These are phyloP conservation scores for Taiozyma sp. DNA, from an alignment of 1,139 yeast genomes.

Conservation along the genomic window DNA sequence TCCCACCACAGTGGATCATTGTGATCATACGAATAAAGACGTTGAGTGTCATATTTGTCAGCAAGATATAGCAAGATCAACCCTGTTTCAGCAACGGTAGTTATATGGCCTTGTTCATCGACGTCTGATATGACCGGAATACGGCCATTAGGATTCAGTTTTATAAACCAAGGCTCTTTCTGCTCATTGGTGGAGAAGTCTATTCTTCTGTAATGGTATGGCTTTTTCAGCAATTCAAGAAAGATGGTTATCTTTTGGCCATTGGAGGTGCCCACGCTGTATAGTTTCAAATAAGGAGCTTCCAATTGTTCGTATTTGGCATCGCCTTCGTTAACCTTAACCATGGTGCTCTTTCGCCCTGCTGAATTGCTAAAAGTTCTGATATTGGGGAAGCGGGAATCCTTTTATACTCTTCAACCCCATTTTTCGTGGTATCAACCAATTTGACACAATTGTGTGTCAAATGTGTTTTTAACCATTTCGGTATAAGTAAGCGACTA, in stretches of 20 bases:
- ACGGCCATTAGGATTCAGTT: slow-evolving; percentile 58
- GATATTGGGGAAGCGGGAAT: background rate
- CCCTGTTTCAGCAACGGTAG: slow-evolving; percentile 48
- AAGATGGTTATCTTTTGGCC: slow-evolving; percentile 48
- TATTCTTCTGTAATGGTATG: slow-evolving; percentile 41
- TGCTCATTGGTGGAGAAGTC: slow-evolving; percentile 38
- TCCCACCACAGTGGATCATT: slow-evolving; percentile 46
- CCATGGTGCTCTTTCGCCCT: background rate
- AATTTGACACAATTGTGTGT: background rate
- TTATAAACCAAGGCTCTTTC: slow-evolving; percentile 50
- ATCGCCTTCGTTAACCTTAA: slow-evolving; percentile 25
- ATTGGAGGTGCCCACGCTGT: slow-evolving; percentile 36
- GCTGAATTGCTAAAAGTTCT: background rate
- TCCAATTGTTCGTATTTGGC: slow-evolving; percentile 27
- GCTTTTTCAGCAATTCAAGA: slow-evolving; percentile 42
- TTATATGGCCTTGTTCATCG: slow-evolving; percentile 34
- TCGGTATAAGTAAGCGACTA: background rate
- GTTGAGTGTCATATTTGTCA: slow-evolving; percentile 52
- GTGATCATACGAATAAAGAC: slow-evolving; percentile 41
- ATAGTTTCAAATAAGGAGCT: slow-evolving; percentile 36
- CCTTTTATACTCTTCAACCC: background rate
- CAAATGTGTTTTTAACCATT: background rate
- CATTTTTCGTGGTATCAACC: background rate
- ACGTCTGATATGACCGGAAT: slow-evolving; percentile 54
- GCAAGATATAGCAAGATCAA: slow-evolving; percentile 54